phyloP scores from a whole-genome alignment of 306 rosid species.

The Ochetophila trinervis region DNA sequence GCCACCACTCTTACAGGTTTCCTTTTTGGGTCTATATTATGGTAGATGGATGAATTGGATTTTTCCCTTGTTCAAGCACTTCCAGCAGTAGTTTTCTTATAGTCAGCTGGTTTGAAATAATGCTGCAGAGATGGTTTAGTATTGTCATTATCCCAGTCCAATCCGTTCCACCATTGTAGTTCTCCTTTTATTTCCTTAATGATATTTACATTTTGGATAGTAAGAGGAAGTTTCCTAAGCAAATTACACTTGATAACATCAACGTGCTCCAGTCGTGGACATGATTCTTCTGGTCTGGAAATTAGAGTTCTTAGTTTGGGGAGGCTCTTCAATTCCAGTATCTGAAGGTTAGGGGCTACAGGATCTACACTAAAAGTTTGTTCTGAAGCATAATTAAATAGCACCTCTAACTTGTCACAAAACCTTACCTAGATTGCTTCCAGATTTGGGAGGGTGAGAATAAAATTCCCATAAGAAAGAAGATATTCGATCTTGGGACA shows the following conservation, averaged over 20 bases:
- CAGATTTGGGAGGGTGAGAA: conserved; percentile 13
- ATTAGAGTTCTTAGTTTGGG: conserved; percentile 5
- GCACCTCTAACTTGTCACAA: conserved; percentile 2
- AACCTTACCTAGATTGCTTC: conserved; percentile 10
- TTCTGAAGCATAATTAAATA: conserved; percentile 6
- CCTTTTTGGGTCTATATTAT: no score
- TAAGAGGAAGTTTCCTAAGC: conserved; percentile 10
- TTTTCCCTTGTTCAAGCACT: no score
- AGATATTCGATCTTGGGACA: conserved; percentile 16
- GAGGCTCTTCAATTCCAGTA: conserved; percentile 5
- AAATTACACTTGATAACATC: conserved; percentile 8
- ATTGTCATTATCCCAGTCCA: conserved; percentile 14
- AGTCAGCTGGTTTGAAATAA: conserved; percentile 5
- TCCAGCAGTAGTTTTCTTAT: not conserved
- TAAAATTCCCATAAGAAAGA: not conserved
- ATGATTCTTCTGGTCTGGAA: conserved; percentile 9
- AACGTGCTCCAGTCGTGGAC: conserved; percentile 13
- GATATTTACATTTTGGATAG: conserved; percentile 1
- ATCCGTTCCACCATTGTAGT: conserved; percentile 11
- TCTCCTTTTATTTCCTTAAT: conserved; percentile 15
- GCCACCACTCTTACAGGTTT: no score
- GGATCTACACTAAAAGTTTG: not conserved
- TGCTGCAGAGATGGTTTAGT: not conserved
- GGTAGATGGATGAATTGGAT: no score
- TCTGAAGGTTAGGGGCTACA: conserved; percentile 13